Evolutionary conservation across 2,329 filamentous ascomycete species (phyloP).

Genomic region (Stagonosporopsis cucurbitacearum): DNA sequence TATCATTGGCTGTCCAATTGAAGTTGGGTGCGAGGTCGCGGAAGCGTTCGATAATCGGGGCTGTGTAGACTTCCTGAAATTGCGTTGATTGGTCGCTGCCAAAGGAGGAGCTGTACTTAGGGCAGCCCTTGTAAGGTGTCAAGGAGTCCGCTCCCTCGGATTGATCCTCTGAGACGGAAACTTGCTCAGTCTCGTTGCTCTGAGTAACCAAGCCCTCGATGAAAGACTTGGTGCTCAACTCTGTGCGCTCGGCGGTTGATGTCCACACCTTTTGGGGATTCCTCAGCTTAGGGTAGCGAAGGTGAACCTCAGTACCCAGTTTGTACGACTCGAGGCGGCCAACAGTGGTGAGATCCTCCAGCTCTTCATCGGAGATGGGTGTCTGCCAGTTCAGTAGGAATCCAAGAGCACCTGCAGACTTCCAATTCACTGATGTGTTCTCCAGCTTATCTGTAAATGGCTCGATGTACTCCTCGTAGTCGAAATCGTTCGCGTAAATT

Average conservation of each 20-base stretch:
- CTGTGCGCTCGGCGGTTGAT: constrained; percentile 67
- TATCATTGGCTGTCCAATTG: constrained; percentile 67
- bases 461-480: constrained; percentile 59
- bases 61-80: constrained; percentile 64
- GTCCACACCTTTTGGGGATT: constrained; percentile 66
- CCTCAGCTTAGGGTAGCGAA: constrained; percentile 63
- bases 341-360: constrained; percentile 66
- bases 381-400: constrained; percentile 65
- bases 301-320: constrained; percentile 64
- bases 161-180: constrained; percentile 63
- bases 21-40: constrained; percentile 62
- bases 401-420: constrained; percentile 59
- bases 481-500: constrained; percentile 61
- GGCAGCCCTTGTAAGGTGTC: constrained; percentile 70
- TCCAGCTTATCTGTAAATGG: constrained; percentile 63
- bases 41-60: constrained; percentile 65
- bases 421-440: constrained; percentile 67
- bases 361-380: constrained; percentile 63
- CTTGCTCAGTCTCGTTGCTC: constrained; percentile 61
- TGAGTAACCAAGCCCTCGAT: constrained; percentile 63
- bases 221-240: constrained; percentile 64
- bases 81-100: constrained; percentile 62
- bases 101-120: constrained; percentile 64
- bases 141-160: constrained; percentile 65
- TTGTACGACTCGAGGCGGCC: constrained; percentile 67